Conservation (phyloP, 1,139 yeast species). For the Magnusiomyces tetraspermus region DNA sequence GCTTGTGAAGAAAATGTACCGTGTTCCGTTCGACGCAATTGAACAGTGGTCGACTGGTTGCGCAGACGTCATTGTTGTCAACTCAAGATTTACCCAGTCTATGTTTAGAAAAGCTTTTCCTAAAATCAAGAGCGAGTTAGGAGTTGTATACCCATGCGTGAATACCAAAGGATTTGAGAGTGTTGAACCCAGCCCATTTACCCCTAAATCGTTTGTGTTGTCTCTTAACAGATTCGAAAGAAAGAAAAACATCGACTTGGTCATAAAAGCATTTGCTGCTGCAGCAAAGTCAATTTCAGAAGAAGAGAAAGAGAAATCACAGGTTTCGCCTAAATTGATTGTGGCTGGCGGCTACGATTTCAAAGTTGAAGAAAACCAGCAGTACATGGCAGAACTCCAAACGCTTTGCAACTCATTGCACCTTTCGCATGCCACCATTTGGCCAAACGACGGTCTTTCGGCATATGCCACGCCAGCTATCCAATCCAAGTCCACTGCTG, state of each 20-base stretch:
- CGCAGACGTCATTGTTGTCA: constrained; percentile 76
- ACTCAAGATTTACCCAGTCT: constrained; percentile 70
- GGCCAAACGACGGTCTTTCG: constrained; percentile 18
- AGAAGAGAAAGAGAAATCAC: constrained; percentile 18
- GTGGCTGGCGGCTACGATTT: constrained; percentile 91
- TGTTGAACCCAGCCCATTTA: constrained; percentile 12
- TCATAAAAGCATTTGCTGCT: constrained; percentile 53
- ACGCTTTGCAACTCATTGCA: constrained; percentile 39
- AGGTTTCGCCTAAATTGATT: too few relatives aligned
- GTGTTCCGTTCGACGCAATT: constrained; percentile 69
- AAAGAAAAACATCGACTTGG: constrained; percentile 73
- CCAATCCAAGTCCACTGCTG: constrained; percentile 34
- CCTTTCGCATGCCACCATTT: constrained; percentile 41
- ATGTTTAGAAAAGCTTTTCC: constrained; percentile 60
- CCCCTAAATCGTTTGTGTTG: constrained; percentile 35
- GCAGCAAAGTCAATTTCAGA: constrained; percentile 26
- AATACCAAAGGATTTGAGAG: constrained; percentile 30
- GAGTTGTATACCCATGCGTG: constrained; percentile 87
- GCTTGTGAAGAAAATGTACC: constrained; percentile 50
- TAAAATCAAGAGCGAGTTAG: constrained; percentile 41
- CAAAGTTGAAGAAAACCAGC: constrained; percentile 40
- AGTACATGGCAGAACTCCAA: constrained; percentile 55
- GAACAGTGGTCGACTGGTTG: constrained; percentile 74
- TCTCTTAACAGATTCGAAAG: constrained; percentile 85
- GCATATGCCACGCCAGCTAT: constrained; percentile 10